A percentile compares a stretch with the other conserved stretches of the same genome.
These are phyloP conservation scores for Canavalia ensiformis DNA, from an alignment of 306 rosid species.

Conservation along the genomic window DNA sequence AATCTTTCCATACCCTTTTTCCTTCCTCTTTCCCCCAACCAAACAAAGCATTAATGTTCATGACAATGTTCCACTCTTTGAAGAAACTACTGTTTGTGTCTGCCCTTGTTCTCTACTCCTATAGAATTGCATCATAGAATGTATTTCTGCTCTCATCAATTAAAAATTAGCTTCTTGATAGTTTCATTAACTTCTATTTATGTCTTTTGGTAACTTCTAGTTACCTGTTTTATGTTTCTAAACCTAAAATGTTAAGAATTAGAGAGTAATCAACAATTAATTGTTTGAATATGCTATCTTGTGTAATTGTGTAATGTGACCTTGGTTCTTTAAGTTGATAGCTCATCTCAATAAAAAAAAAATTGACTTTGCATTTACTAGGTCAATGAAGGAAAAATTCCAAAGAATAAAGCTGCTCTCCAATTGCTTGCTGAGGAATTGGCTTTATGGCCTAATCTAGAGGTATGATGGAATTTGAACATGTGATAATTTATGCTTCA, in stretches of 20 bases:
- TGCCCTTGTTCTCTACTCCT: not conserved
- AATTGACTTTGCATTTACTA: slow-evolving; percentile 46
- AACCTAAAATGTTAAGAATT: slow-evolving; percentile 5
- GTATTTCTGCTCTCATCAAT: slow-evolving; percentile 22
- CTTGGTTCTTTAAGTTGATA: slow-evolving; percentile 26
- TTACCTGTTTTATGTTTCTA: not conserved
- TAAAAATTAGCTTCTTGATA: slow-evolving; percentile 26
- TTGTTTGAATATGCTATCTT: slow-evolving; percentile 5
- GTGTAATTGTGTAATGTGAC: slow-evolving; percentile 10
- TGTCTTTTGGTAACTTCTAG: slow-evolving; percentile 6
- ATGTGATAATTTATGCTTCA: slow-evolving; percentile 3
- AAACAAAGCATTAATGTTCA: not conserved
- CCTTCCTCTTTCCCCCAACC: too few species aligned
- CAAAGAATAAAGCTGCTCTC: slow-evolving; percentile 71
- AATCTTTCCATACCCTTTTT: too few species aligned
- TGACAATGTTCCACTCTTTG: not conserved
- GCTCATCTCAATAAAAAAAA: slow-evolving; percentile 19
- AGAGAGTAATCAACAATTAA: not conserved
- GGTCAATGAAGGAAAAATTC: slow-evolving; percentile 91
- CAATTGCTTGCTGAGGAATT: slow-evolving; percentile 89
- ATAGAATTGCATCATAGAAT: not conserved
- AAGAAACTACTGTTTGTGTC: not conserved
- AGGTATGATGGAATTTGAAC: slow-evolving; percentile 65
- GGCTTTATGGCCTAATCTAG: slow-evolving; percentile 89
- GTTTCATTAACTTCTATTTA: slow-evolving; percentile 2